phyloP scores from a whole-genome alignment of 371 early-diverging fungal species.

The Syncephalastrum monosporum region DNA sequence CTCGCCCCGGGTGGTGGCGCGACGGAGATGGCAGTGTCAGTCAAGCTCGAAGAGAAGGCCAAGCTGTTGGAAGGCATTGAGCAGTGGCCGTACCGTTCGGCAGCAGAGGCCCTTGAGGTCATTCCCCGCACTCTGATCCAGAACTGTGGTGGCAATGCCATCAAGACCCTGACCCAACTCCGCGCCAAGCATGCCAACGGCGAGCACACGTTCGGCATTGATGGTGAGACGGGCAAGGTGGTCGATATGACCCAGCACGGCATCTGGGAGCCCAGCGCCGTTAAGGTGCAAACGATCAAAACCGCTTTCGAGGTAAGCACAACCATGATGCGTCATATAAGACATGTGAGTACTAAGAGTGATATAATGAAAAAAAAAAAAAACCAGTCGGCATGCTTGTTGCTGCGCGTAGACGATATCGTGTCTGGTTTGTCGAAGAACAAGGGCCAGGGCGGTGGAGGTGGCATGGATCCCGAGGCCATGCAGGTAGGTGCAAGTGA shows the following conservation, averaged over 20 bases:
- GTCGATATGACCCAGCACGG: conserved; percentile 97
- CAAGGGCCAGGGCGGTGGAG: conserved; percentile 37
- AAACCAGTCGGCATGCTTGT: conserved; percentile 79
- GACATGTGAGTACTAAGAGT: too few species aligned
- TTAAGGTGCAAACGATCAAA: conserved; percentile 99
- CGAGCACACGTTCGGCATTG: conserved; percentile 90
- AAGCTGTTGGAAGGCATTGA: conserved; percentile 89
- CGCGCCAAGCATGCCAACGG: conserved; percentile 96
- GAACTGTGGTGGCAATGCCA: conserved; percentile 98
- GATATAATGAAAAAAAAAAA: too few species aligned
- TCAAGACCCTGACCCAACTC: conserved; percentile 91
- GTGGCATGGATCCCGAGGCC: conserved; percentile 13
- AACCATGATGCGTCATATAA: background rate
- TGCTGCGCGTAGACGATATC: conserved; percentile 97
- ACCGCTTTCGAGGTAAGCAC: conserved; percentile 93
- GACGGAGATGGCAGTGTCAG: conserved; percentile 99
- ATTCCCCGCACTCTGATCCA: conserved; percentile 98
- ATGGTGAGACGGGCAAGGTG: conserved; percentile 94
- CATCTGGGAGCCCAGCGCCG: conserved; percentile 99
- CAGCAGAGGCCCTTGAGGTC: conserved; percentile 96
- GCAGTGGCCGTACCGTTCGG: conserved; percentile 95
- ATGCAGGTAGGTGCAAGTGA: conserved; percentile 10
- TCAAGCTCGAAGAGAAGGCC: conserved; percentile 85
- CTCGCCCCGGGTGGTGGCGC: conserved; percentile 99
- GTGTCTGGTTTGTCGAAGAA: conserved; percentile 87